A percentile compares a stretch with the other conserved stretches of the same genome.
Evolutionary conservation across 352 stramenopile genomes (phyloP).

Genomic region (Phytopythium chamaehyphon): DNA sequence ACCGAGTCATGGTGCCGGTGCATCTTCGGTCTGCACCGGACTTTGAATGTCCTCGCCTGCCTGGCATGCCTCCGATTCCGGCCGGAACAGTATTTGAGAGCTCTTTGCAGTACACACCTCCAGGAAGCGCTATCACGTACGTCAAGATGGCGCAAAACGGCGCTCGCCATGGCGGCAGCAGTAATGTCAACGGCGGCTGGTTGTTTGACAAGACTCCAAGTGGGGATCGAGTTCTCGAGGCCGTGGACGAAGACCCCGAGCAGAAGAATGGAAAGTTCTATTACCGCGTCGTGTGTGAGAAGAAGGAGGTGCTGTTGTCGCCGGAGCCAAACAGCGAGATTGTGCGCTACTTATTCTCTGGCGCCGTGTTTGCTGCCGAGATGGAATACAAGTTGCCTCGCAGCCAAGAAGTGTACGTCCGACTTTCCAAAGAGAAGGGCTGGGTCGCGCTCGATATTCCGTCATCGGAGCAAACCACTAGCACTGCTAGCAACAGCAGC

Average conservation of each 20-base stretch:
- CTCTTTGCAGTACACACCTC: constrained; percentile 72
- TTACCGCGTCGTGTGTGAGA: constrained; percentile 62
- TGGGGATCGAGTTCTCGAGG: constrained; percentile 63
- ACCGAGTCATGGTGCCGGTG: constrained; percentile 63
- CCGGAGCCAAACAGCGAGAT: constrained; percentile 65
- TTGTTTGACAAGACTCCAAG: constrained; percentile 62
- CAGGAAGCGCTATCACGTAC: constrained; percentile 73
- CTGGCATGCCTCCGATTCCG: constrained; percentile 54
- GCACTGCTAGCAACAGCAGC: background rate
- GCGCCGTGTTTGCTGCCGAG: constrained; percentile 72
- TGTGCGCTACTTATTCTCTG: constrained; percentile 54
- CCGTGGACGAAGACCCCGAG: constrained; percentile 66
- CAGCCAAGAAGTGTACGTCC: constrained; percentile 68
- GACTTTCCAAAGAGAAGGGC: constrained; percentile 73
- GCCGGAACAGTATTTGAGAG: constrained; percentile 77
- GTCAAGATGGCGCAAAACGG: constrained; percentile 65
- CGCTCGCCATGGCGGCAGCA: constrained; percentile 28
- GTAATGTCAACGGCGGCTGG: constrained; percentile 46
- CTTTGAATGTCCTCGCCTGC: constrained; percentile 70
- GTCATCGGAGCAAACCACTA: background rate
- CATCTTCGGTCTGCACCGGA: constrained; percentile 68
- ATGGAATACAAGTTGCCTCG: constrained; percentile 78
- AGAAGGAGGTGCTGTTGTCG: constrained; percentile 73
- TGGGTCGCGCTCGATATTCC: constrained; percentile 59
- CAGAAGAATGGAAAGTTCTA: constrained; percentile 83